These are phyloP conservation scores for Trichoderma reesei DNA, from an alignment of 495 filamentous ascomycete genomes.

Conservation along the genomic window DNA sequence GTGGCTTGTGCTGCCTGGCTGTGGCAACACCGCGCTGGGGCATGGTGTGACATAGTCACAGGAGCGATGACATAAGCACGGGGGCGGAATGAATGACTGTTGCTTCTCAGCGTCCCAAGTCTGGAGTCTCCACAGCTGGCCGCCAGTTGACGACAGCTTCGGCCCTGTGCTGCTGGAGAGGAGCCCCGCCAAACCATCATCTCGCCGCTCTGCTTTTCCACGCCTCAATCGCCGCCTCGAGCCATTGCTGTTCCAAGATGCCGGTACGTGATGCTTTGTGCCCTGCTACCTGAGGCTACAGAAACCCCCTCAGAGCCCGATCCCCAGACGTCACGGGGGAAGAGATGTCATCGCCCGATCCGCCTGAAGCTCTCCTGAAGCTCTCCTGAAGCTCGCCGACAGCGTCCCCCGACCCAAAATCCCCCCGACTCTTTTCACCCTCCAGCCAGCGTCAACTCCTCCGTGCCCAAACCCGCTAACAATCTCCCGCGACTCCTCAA, in stretches of 20 bases:
- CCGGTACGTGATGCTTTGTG: slow-evolving; percentile 22
- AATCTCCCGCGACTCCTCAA: slow-evolving; percentile 28
- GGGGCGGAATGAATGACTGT: no score
- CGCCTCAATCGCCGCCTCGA: not conserved
- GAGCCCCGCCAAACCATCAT: slow-evolving; percentile 10
- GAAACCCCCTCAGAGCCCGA: no score
- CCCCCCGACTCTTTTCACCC: not conserved
- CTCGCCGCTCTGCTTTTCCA: not conserved
- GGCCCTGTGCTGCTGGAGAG: not conserved
- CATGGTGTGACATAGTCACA: no score
- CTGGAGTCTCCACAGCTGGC: not conserved
- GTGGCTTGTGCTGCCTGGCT: not conserved
- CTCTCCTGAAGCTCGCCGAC: not conserved
- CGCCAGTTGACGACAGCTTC: slow-evolving; percentile 10
- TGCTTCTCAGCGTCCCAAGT: not conserved
- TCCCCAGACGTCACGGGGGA: no score
- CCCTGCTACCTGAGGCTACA: not conserved
- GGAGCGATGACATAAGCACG: not conserved
- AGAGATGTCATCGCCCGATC: no score
- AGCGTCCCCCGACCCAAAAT: not conserved
- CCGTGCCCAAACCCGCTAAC: slow-evolving; percentile 6
- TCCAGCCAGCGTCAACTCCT: no score
- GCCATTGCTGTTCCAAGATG: slow-evolving; percentile 21
- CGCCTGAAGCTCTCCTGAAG: no score
- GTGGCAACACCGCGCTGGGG: no score